These are phyloP conservation scores for Immersiporthe knoxdaviesiana DNA, from an alignment of 2,329 filamentous ascomycete genomes.

Conservation along the genomic window DNA sequence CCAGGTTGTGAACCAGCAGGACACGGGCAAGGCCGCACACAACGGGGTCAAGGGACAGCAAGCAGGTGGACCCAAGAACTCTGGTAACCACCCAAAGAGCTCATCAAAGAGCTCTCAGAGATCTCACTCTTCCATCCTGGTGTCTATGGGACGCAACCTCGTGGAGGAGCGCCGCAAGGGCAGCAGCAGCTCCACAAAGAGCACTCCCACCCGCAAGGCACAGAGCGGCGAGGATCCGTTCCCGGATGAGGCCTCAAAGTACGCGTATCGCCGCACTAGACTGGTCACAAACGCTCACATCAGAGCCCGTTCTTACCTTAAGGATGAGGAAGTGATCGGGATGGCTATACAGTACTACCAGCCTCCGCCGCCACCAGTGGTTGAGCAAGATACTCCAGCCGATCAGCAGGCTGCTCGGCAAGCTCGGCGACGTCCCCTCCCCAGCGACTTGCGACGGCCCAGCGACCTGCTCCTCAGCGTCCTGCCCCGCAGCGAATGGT, in stretches of 20 bases:
- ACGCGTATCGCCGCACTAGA: constrained; percentile 14
- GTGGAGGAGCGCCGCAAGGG: constrained; percentile 7
- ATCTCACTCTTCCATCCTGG: constrained; percentile 13
- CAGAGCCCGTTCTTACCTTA: constrained; percentile 9
- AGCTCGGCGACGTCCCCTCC: not conserved
- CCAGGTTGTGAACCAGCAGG: not conserved
- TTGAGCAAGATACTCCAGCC: no score
- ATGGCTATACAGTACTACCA: not conserved
- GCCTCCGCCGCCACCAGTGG: not conserved
- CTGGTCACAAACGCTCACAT: constrained; percentile 15
- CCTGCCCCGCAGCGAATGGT: not conserved
- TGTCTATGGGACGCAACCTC: constrained; percentile 24
- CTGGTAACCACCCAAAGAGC: constrained; percentile 11
- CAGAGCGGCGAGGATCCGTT: constrained; percentile 16
- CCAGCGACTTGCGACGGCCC: not conserved
- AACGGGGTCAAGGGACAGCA: not conserved
- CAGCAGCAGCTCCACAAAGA: not conserved
- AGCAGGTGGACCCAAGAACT: not conserved
- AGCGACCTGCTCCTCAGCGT: not conserved
- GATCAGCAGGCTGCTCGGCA: not conserved
- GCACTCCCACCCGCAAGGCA: constrained; percentile 5
- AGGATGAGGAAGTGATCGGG: constrained; percentile 2
- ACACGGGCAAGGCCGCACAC: not conserved
- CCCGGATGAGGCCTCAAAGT: constrained; percentile 14
- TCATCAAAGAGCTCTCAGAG: constrained; percentile 11